Evolutionary conservation across 208 protist species (phyloP).

Genomic region (Acanthamoeba quina): DNA sequence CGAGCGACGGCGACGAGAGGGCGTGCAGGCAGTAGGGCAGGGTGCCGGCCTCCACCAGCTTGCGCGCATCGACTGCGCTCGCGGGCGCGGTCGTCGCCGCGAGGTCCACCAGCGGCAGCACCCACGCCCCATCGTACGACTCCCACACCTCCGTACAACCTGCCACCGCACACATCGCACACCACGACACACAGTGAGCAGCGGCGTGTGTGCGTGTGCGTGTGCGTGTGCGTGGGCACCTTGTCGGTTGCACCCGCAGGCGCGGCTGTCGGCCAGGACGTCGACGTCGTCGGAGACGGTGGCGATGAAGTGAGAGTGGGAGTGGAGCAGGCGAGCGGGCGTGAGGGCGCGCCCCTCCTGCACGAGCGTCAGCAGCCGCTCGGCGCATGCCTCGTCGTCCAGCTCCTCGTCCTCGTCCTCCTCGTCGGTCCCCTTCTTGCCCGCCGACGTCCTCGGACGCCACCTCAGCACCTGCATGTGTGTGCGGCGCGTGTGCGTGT

Average conservation of each 20-base stretch:
- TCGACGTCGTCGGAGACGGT: neutral
- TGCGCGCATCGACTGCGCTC: neutral
- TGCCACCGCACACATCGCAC: neutral
- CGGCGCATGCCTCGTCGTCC: neutral
- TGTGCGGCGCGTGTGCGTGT: neutral
- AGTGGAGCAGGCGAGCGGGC: neutral
- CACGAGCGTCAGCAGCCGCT: neutral
- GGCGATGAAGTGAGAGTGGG: neutral
- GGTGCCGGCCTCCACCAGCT: neutral
- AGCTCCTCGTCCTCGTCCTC: neutral
- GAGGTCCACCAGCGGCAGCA: neutral
- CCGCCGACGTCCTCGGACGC: neutral
- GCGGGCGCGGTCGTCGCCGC: neutral
- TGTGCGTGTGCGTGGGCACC: neutral
- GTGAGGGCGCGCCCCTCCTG: constrained; percentile 3
- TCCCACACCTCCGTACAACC: neutral
- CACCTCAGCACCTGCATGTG: neutral
- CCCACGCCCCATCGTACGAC: neutral
- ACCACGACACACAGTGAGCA: too few relatives aligned
- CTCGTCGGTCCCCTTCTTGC: neutral
- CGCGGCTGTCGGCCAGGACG: neutral
- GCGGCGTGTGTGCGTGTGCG: too few relatives aligned
- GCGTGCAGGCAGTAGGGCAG: neutral
- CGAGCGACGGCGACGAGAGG: neutral
- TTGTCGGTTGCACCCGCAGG: neutral